These are phyloP conservation scores for Exophiala oligosperma DNA, from an alignment of 2,329 filamentous ascomycete genomes.

Conservation along the genomic window DNA sequence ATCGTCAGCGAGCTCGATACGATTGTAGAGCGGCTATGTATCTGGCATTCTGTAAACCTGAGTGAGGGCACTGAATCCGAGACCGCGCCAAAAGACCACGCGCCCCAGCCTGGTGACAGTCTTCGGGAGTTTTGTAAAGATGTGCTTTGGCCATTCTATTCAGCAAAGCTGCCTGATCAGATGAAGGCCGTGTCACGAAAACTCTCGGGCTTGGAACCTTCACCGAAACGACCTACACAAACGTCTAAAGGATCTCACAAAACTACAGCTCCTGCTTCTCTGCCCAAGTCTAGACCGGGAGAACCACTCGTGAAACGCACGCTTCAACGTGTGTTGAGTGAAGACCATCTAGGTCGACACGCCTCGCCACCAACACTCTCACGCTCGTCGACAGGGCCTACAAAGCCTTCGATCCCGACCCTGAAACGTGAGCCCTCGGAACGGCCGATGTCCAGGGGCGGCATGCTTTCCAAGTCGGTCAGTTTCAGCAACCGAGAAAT, in stretches of 20 bases:
- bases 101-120: conserved; percentile 39
- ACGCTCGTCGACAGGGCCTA: conserved; percentile 45
- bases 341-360: conserved; percentile 39
- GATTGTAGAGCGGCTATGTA: conserved; percentile 50
- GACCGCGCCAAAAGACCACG: conserved; percentile 14
- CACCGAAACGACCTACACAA: conserved; percentile 19
- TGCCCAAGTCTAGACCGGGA: conserved; percentile 32
- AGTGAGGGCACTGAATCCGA: conserved; percentile 36
- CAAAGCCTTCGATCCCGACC: conserved; percentile 31
- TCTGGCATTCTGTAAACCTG: conserved; percentile 50
- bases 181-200: conserved; percentile 49
- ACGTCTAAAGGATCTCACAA: conserved; percentile 36
- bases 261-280: conserved; percentile 48
- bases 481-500: conserved; percentile 50
- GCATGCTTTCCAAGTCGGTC: conserved; percentile 46
- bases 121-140: conserved; percentile 52
- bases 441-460: conserved; percentile 39
- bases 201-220: conserved; percentile 44
- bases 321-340: conserved; percentile 48
- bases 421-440: conserved; percentile 45
- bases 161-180: conserved; percentile 47
- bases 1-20: conserved; percentile 47
- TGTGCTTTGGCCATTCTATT: conserved; percentile 52
- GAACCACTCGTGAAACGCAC: conserved; percentile 37
- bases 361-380: conserved; percentile 39